Evolutionary conservation across 2,329 filamentous ascomycete genomes (phyloP), one percentile per base, ranked within the genome.

Genomic region (Thelonectria blattea): DNA sequence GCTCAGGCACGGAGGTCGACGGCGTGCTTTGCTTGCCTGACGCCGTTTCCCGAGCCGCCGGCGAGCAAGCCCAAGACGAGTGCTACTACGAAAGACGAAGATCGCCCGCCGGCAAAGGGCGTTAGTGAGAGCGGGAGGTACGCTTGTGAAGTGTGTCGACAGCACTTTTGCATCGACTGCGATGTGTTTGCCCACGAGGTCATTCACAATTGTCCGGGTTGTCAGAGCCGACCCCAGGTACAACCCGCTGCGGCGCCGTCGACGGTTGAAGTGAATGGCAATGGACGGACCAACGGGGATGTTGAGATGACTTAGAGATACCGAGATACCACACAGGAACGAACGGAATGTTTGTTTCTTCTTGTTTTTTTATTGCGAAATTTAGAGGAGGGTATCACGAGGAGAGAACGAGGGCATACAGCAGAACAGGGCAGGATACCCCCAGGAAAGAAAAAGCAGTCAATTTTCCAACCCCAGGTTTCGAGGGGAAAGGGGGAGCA

Each of bases 141-240:
- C 74, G 91, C 91, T 60, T 99, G 95, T 74, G 86, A 90, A 67
- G 88, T 89, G n/a, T 99, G 95, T 76, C 78, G 84, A 3, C 88
- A 91, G 61, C 94, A 98, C 77, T 99, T 98, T 74, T 99, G 95
- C 80, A 96, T 99, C 66, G 95, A 99, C 75, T 99, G 95, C 75
- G 95, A 99, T 75, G 88, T 97, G 22, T 97, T 95, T 78, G 91
- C 92, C 22, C 95, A 99, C 74, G 93, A 97, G 78, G 87, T 96
- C 12, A 85, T 97, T 52, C 94, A 99, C 74, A 98, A 98, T 76
- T 99, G 95, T 72, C 93, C 95, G 0, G 94, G 94, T 0, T 99
- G 95, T 75, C 89, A 87, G 75, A 85, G 83, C 70, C 80, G 81
- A 58, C 72, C 39, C 10, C 59, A 48, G 37, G 61, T 60, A 50